These are phyloP conservation scores for Pleurotus pulmonarius DNA, from an alignment of 768 basidiomycete genomes.

Conservation along the genomic window DNA sequence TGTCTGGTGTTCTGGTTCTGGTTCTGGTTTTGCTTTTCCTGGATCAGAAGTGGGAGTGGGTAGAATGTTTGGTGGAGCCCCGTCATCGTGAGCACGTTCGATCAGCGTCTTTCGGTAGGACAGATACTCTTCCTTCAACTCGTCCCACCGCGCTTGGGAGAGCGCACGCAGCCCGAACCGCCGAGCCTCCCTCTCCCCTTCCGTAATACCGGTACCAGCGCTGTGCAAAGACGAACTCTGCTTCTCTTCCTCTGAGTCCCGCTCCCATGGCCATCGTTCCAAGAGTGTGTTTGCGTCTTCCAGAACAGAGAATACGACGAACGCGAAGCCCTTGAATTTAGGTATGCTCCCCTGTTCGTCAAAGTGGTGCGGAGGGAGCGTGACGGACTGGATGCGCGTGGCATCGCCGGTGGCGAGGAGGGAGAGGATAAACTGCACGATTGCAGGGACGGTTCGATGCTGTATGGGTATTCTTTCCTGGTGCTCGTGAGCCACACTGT, in stretches of 20 bases:
- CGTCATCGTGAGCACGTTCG: slow-evolving; percentile 34
- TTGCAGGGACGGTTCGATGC: slow-evolving; percentile 46
- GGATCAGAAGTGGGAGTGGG: neutral
- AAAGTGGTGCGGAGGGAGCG: slow-evolving; percentile 59
- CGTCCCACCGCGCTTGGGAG: slow-evolving; percentile 58
- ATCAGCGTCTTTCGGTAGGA: slow-evolving; percentile 54
- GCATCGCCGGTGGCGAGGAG: slow-evolving; percentile 22
- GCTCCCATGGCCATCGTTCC: slow-evolving; percentile 61
- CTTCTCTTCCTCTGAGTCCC: slow-evolving; percentile 3
- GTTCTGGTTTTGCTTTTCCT: slow-evolving; percentile 22
- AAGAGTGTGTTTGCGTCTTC: slow-evolving; percentile 41
- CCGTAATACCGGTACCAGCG: neutral
- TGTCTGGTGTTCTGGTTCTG: slow-evolving; percentile 39
- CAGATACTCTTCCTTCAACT: slow-evolving; percentile 67
- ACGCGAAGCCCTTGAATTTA: slow-evolving; percentile 72
- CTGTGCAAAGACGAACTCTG: neutral
- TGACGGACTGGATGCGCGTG: slow-evolving; percentile 45
- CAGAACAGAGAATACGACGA: slow-evolving; percentile 49
- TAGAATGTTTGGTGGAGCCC: slow-evolving; percentile 11
- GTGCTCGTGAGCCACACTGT: neutral
- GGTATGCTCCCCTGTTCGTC: slow-evolving; percentile 53
- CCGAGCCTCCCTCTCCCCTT: slow-evolving; percentile 33
- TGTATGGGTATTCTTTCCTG: slow-evolving; percentile 71
- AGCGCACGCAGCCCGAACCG: slow-evolving; percentile 60
- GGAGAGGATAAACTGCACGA: slow-evolving; percentile 39